These are phyloP conservation scores for Eragrostis tef DNA, from an alignment of 202 grass and related monocot genomes.

Conservation along the genomic window DNA sequence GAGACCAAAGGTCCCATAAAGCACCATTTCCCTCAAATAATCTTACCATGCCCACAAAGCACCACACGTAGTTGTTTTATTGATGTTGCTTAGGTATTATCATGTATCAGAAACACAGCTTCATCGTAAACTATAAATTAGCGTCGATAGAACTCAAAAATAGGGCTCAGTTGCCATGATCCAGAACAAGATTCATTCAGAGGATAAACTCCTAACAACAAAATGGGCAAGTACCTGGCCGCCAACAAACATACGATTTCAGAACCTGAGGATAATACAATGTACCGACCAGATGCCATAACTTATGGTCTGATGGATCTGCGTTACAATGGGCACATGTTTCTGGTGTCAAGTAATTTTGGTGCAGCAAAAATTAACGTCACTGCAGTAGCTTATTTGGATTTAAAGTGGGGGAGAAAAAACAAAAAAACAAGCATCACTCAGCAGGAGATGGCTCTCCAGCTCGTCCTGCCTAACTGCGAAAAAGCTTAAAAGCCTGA, in stretches of 20 bases:
- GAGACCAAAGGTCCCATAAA: no score
- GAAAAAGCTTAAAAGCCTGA: constrained; percentile 49
- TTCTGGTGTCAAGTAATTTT: constrained; percentile 28
- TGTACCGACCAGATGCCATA: constrained; percentile 34
- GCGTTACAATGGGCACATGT: constrained; percentile 44
- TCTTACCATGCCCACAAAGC: no score
- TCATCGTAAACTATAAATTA: no score
- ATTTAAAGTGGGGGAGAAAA: constrained; percentile 29
- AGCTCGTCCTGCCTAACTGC: constrained; percentile 50
- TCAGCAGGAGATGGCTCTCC: constrained; percentile 53
- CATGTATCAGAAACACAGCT: no score
- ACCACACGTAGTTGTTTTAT: no score
- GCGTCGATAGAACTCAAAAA: no score
- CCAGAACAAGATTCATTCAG: not conserved
- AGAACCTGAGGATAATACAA: not conserved
- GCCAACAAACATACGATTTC: not conserved
- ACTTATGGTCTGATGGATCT: constrained; percentile 44
- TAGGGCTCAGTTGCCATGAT: no score
- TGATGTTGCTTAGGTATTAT: no score
- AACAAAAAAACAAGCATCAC: constrained; percentile 46
- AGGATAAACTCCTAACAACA: not conserved
- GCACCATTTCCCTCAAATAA: no score
- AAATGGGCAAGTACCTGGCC: not conserved
- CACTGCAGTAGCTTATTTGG: constrained; percentile 60
- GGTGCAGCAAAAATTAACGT: constrained; percentile 40